phyloP scores from a whole-genome alignment of 2,329 filamentous ascomycete species.

The Colletotrichum sp. region DNA sequence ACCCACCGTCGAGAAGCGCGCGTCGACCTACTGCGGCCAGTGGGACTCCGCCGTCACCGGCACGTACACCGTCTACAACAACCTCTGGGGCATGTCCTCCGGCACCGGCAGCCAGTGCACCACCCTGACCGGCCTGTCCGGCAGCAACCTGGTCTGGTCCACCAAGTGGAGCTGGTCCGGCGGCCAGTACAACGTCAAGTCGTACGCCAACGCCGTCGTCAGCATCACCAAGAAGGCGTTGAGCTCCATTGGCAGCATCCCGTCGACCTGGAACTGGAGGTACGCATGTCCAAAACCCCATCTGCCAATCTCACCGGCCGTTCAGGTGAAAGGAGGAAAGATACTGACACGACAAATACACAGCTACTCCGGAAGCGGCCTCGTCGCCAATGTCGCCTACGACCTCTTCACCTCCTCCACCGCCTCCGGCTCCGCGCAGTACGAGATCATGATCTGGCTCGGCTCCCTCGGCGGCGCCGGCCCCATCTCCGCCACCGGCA shows the following conservation, averaged over 20 bases:
- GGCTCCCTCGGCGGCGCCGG: slow-evolving; percentile 61
- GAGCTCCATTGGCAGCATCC: slow-evolving; percentile 34
- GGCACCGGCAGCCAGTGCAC: slow-evolving; percentile 44
- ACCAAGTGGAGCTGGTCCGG: slow-evolving; percentile 45
- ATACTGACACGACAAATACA: background rate
- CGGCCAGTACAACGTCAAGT: slow-evolving; percentile 42
- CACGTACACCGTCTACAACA: slow-evolving; percentile 39
- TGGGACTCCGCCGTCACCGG: slow-evolving; percentile 24
- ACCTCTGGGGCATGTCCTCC: slow-evolving; percentile 41
- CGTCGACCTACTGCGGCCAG: slow-evolving; percentile 26
- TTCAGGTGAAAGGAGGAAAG: background rate
- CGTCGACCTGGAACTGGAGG: slow-evolving; percentile 35
- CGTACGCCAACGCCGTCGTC: slow-evolving; percentile 41
- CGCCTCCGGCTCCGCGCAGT: slow-evolving; percentile 47
- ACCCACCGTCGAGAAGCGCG: slow-evolving; percentile 20
- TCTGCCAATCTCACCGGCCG: too few relatives aligned
- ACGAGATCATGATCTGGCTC: slow-evolving; percentile 72
- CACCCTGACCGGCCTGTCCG: slow-evolving; percentile 35
- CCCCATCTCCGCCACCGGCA: slow-evolving; percentile 55
- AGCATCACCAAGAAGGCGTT: slow-evolving; percentile 30
- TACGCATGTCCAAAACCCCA: slow-evolving; percentile 11
- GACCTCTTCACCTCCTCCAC: slow-evolving; percentile 62
- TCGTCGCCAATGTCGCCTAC: slow-evolving; percentile 62
- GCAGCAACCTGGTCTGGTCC: slow-evolving; percentile 40
- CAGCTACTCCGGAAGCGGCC: slow-evolving; percentile 36